These are phyloP conservation scores for Chlorella sorokiniana DNA, from an alignment of 139 green algal genomes.

Conservation along the genomic window DNA sequence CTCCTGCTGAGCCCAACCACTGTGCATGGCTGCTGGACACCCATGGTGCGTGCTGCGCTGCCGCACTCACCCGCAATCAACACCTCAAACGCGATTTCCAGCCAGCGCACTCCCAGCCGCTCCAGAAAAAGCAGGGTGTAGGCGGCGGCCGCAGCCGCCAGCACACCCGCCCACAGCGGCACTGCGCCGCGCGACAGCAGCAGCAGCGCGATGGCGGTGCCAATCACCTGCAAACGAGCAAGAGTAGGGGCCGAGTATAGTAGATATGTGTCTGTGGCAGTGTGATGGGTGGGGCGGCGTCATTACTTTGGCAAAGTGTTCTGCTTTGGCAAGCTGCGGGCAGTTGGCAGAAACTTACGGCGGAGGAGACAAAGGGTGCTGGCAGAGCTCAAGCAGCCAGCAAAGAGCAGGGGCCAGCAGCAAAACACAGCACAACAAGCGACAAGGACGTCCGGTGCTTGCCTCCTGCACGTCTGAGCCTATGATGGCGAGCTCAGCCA, in stretches of 20 bases:
- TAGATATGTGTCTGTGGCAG: not conserved
- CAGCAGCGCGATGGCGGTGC: slow-evolving; percentile 78
- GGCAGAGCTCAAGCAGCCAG: no score
- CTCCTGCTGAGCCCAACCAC: no score
- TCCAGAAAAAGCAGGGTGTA: slow-evolving; percentile 56
- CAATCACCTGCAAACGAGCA: slow-evolving; percentile 64
- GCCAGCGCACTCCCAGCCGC: slow-evolving; percentile 34
- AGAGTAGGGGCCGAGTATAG: not conserved
- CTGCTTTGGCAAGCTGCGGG: not conserved
- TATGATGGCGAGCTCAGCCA: slow-evolving; percentile 89
- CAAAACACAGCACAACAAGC: not conserved
- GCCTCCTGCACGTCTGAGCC: slow-evolving; percentile 72
- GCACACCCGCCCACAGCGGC: slow-evolving; percentile 66
- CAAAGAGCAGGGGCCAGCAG: not conserved
- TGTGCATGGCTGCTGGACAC: no score
- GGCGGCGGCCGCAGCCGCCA: slow-evolving; percentile 13
- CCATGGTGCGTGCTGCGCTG: no score
- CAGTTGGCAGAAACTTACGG: not conserved
- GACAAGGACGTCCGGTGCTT: not conserved
- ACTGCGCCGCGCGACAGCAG: slow-evolving; percentile 70
- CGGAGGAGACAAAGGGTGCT: not conserved
- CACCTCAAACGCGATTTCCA: slow-evolving; percentile 51
- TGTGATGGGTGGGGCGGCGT: not conserved
- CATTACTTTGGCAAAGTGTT: no score
- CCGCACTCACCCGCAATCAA: slow-evolving; percentile 1